phyloP scores from a whole-genome alignment of 352 stramenopile genomes.

The Phytophthora pinifolia region DNA sequence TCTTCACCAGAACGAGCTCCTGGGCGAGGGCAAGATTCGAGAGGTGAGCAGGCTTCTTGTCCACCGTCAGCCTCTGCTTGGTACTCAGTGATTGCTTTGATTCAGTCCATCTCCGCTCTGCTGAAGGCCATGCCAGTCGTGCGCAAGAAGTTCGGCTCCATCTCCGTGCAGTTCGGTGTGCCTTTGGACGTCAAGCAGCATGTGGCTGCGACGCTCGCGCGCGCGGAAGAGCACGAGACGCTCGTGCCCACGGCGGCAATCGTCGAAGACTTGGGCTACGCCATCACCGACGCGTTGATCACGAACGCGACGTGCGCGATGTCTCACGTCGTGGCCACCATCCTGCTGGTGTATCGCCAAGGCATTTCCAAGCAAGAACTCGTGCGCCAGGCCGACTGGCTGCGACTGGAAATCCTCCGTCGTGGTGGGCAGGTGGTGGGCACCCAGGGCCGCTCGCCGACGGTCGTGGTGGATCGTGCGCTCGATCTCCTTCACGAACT shows the following conservation, averaged over 20 bases:
- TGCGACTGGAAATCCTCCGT: slow-evolving; percentile 66
- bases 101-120: slow-evolving; percentile 60
- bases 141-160: slow-evolving; percentile 81
- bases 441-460: slow-evolving; percentile 64
- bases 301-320: slow-evolving; percentile 65
- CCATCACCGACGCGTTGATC: slow-evolving; percentile 76
- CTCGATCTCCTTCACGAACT: slow-evolving; percentile 71
- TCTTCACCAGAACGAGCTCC: slow-evolving; percentile 78
- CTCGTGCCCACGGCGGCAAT: slow-evolving; percentile 41
- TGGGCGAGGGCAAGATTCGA: slow-evolving; percentile 81
- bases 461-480: slow-evolving; percentile 66
- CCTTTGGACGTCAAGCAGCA: slow-evolving; percentile 72
- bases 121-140: slow-evolving; percentile 68
- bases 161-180: slow-evolving; percentile 73
- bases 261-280: slow-evolving; percentile 68
- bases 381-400: slow-evolving; percentile 72
- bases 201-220: slow-evolving; percentile 28
- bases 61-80: neutral
- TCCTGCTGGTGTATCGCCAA: slow-evolving; percentile 79
- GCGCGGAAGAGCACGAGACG: slow-evolving; percentile 30
- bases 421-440: slow-evolving; percentile 72
- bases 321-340: slow-evolving; percentile 70
- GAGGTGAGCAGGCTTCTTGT: slow-evolving; percentile 36
- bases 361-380: slow-evolving; percentile 74
- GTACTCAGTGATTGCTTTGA: neutral